Evolutionary conservation across 306 rosid genomes (phyloP).

Genomic region (Cyamopsis tetragonoloba): DNA sequence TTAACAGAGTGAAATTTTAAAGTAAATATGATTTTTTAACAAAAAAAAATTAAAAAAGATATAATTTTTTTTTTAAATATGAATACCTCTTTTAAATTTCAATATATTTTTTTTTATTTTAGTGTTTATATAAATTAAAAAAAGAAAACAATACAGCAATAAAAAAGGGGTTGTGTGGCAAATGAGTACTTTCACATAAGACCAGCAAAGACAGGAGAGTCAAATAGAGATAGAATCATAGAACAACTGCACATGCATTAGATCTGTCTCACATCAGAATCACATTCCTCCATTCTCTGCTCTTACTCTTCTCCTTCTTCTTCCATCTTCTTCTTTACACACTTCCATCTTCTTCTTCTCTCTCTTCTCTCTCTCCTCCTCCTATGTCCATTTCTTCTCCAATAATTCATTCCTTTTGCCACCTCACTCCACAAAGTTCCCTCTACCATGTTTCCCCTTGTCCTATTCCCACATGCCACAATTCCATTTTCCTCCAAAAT

Average conservation of each 20-base stretch:
- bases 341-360: constrained; percentile 8
- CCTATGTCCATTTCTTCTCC: constrained; percentile 23
- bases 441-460: constrained; percentile 41
- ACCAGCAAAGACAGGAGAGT: constrained; percentile 18
- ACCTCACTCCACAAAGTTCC: constrained; percentile 34
- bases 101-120: no score
- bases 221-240: constrained; percentile 36
- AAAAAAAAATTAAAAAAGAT: no score
- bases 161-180: background rate
- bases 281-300: constrained; percentile 27
- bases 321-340: constrained; percentile 20
- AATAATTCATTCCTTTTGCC: constrained; percentile 21
- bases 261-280: constrained; percentile 55
- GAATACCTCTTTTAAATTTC: no score
- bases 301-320: constrained; percentile 4
- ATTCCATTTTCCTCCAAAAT: background rate
- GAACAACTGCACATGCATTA: constrained; percentile 75
- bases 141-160: background rate
- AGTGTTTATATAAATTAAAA: no score
- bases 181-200: constrained; percentile 17
- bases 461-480: constrained; percentile 26
- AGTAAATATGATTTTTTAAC: no score
- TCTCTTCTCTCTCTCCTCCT: constrained; percentile 14
- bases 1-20: no score
- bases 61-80: no score